A percentile compares a stretch with the other conserved stretches of the same genome.
These are phyloP conservation scores for Akanthomyces muscarius DNA, from an alignment of 2,329 filamentous ascomycete genomes.

Conservation along the genomic window DNA sequence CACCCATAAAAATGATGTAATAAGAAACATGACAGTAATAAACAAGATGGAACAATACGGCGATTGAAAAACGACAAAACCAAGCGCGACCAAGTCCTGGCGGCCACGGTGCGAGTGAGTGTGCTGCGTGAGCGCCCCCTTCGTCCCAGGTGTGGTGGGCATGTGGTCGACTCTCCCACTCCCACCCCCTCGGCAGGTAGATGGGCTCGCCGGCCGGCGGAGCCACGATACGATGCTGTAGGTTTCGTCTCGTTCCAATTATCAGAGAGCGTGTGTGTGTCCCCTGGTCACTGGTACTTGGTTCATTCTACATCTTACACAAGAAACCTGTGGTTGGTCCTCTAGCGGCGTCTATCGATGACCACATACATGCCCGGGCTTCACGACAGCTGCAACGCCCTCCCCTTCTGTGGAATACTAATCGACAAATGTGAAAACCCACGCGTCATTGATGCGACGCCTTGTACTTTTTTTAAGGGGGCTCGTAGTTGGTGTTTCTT, in stretches of 20 bases:
- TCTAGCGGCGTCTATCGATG: neutral
- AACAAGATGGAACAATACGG: neutral
- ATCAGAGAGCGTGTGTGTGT: neutral
- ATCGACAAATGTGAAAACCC: neutral
- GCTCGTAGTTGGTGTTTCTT: neutral
- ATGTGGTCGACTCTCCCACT: slow-evolving; percentile 5
- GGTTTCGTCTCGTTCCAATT: slow-evolving; percentile 5
- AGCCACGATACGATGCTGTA: slow-evolving; percentile 18
- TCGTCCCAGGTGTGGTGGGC: slow-evolving; percentile 8
- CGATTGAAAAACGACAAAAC: neutral
- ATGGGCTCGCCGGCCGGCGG: neutral
- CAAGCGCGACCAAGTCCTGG: neutral
- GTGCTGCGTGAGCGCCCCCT: slow-evolving; percentile 6
- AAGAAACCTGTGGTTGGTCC: neutral
- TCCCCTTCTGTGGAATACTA: neutral
- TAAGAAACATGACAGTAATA: neutral
- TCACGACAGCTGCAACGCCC: neutral
- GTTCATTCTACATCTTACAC: neutral
- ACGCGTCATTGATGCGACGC: neutral
- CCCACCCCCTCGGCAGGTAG: neutral
- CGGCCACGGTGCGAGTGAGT: neutral
- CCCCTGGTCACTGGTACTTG: neutral
- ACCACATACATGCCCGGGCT: neutral
- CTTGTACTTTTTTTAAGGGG: neutral
- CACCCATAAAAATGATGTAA: neutral